These are phyloP conservation scores for Candida cerambycidarum DNA, from an alignment of 805 yeast genomes.

Conservation along the genomic window DNA sequence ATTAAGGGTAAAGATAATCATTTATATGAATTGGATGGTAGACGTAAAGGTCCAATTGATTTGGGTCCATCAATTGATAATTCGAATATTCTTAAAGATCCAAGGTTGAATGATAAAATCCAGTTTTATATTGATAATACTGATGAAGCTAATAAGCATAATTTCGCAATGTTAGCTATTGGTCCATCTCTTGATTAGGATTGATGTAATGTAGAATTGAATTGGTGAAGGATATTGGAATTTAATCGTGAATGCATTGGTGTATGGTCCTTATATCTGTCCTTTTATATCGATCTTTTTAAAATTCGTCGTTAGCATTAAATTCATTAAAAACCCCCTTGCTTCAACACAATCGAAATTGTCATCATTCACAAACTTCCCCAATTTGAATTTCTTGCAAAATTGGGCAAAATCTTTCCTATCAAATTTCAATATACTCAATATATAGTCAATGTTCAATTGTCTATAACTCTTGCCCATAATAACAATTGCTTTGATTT, in stretches of 20 bases:
- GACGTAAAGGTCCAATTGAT: conserved; percentile 73
- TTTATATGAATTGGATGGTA: conserved; percentile 85
- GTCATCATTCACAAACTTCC: conserved; percentile 20
- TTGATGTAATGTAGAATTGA: too few species aligned
- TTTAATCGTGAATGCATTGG: too few species aligned
- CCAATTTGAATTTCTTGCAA: conserved; percentile 40
- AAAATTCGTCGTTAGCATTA: conserved; percentile 37
- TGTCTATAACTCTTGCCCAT: conserved; percentile 59
- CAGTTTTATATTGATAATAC: conserved; percentile 65
- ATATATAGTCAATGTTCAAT: conserved; percentile 37
- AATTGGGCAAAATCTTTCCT: conserved; percentile 41
- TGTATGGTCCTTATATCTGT: too few species aligned
- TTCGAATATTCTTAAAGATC: conserved; percentile 54
- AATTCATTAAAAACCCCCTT: conserved; percentile 35
- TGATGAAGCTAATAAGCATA: conserved; percentile 56
- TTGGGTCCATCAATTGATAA: conserved; percentile 46
- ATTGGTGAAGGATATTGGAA: too few species aligned
- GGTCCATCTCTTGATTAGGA: conserved; percentile 53
- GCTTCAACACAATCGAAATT: conserved; percentile 32
- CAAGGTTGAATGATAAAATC: conserved; percentile 52
- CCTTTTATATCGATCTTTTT: conserved; percentile 87
- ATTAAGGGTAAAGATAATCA: conserved; percentile 55
- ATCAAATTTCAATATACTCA: conserved; percentile 41
- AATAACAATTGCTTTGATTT: conserved; percentile 54
- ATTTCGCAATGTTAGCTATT: conserved; percentile 77